Evolutionary conservation across 768 basidiomycete genomes (phyloP).

Genomic region (Tephrocybe sp.): DNA sequence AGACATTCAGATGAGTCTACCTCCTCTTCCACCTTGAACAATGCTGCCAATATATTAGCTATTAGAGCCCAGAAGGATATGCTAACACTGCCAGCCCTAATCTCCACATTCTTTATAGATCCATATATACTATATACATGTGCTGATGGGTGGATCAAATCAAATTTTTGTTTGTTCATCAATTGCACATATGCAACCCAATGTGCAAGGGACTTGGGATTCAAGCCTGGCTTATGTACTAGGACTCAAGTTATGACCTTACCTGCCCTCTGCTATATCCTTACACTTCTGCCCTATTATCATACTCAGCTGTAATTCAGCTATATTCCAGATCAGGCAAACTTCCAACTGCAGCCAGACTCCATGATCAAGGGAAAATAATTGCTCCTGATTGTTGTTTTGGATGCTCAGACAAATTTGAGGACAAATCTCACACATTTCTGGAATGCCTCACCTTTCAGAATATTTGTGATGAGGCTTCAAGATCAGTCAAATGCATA

Average conservation of each 20-base stretch:
- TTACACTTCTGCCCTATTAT: background rate
- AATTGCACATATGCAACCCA: background rate
- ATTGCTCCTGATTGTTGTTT: too few relatives aligned
- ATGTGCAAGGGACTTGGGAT: background rate
- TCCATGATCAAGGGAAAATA: too few relatives aligned
- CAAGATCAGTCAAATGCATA: background rate
- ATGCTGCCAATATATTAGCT: slow-evolving; percentile 14
- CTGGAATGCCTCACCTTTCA: background rate
- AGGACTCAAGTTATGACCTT: background rate
- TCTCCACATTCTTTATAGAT: slow-evolving; percentile 19
- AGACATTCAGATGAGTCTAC: slow-evolving; percentile 8
- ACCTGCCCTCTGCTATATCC: background rate
- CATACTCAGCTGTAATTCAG: background rate
- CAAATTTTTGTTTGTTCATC: slow-evolving; percentile 9
- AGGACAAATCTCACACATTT: too few relatives aligned
- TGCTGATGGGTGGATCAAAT: slow-evolving; percentile 20
- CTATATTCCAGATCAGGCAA: background rate
- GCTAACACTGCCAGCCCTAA: slow-evolving; percentile 1
- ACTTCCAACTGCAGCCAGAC: background rate
- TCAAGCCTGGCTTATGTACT: background rate
- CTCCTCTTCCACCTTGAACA: slow-evolving; percentile 1
- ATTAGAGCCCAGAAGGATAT: slow-evolving; percentile 3
- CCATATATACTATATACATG: slow-evolving; percentile 10
- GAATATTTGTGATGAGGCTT: too few relatives aligned
- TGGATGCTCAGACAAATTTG: too few relatives aligned